phyloP scores from a whole-genome alignment of 1,284 basidiomycete genomes.

The Bjerkandera adusta region DNA sequence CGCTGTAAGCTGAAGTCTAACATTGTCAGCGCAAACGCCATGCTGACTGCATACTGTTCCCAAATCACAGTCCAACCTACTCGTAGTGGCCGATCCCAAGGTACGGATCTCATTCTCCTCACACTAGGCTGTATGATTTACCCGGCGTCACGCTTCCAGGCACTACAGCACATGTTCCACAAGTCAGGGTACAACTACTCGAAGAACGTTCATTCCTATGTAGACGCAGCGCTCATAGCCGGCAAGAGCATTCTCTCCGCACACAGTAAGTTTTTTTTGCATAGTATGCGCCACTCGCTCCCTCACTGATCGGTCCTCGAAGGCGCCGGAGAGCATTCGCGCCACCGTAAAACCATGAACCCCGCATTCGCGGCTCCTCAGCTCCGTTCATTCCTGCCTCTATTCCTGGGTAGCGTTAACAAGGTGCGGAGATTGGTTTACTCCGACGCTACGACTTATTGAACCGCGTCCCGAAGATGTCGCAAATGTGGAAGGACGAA shows the following conservation, averaged over 20 bases:
- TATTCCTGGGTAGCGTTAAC: conserved; percentile 18
- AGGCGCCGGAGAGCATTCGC: conserved; percentile 18
- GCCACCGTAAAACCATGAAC: conserved; percentile 29
- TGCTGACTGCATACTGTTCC: too few relatives aligned
- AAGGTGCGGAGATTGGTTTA: conserved; percentile 4
- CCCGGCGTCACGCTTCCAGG: conserved; percentile 14
- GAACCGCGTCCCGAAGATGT: conserved; percentile 6
- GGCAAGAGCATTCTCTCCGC: conserved; percentile 23
- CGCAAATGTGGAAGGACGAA: conserved; percentile 20
- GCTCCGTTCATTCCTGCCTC: conserved; percentile 22
- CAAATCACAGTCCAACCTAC: conserved; percentile 9
- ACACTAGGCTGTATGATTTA: neutral
- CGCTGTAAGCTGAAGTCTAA: conserved; percentile 2
- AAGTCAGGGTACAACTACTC: conserved; percentile 24
- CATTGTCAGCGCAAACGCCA: too few relatives aligned
- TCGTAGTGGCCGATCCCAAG: conserved; percentile 26
- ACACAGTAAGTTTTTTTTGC: conserved; percentile 16
- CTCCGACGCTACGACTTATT: neutral
- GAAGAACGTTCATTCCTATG: conserved; percentile 15
- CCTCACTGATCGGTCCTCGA: neutral
- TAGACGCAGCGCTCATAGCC: conserved; percentile 9
- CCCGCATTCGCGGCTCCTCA: conserved; percentile 27
- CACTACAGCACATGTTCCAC: conserved; percentile 27
- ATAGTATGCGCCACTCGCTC: too few relatives aligned
- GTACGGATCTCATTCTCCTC: conserved; percentile 10